Percentiles rank a stretch among this genome's conserved stretches.
phyloP scores from a whole-genome alignment of 441 rosid species.

The Melastoma candidum region DNA sequence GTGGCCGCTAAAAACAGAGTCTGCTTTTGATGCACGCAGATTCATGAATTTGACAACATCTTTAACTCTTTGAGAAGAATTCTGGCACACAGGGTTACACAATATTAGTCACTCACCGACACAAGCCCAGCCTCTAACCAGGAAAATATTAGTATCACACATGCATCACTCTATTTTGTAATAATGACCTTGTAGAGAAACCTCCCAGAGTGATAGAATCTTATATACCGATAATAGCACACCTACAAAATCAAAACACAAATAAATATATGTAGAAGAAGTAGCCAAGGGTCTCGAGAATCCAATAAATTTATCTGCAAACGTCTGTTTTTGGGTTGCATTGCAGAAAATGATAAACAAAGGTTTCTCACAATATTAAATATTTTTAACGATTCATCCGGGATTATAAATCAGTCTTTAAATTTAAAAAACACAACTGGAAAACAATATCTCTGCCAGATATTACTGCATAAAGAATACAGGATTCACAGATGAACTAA shows the following conservation, averaged over 20 bases:
- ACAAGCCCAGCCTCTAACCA: neutral
- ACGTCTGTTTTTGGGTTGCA: too few relatives aligned
- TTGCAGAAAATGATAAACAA: too few relatives aligned
- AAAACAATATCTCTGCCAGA: too few relatives aligned
- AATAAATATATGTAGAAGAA: neutral
- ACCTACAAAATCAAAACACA: conserved; percentile 36
- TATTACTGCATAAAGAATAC: too few relatives aligned
- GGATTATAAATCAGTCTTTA: too few relatives aligned
- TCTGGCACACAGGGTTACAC: conserved; percentile 31
- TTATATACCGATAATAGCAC: conserved; percentile 80
- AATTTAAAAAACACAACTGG: too few relatives aligned
- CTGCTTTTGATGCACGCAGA: conserved; percentile 58
- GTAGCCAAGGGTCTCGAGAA: too few relatives aligned
- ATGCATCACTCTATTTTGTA: conserved; percentile 3
- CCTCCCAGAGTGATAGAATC: conserved; percentile 80
- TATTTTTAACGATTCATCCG: too few relatives aligned
- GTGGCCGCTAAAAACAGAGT: conserved; percentile 55
- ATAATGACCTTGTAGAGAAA: conserved; percentile 78
- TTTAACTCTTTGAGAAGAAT: conserved; percentile 73
- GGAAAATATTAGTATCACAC: neutral
- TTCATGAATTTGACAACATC: conserved; percentile 78
- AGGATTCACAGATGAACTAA: too few relatives aligned
- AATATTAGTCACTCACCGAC: conserved; percentile 1
- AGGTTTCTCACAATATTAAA: too few relatives aligned
- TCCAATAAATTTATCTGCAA: too few relatives aligned